Evolutionary conservation across 1,284 basidiomycete species (phyloP), one percentile per base, ranked within the genome.

Genomic region (Naganishia sp.): DNA sequence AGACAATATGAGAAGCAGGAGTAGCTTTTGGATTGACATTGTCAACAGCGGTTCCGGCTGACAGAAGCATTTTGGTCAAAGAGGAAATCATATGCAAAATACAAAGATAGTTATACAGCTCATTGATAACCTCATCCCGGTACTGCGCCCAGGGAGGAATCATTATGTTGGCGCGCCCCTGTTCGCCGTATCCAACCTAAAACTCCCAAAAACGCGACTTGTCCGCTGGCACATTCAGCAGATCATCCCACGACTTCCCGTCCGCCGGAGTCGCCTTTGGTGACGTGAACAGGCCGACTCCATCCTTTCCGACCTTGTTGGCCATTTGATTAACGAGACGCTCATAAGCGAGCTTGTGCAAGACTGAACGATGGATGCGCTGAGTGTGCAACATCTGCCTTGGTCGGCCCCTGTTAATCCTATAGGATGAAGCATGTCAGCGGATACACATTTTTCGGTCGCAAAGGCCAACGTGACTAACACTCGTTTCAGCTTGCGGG

Each of bases 341-440:
- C 39, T 64, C 53, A 36, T 64, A 56, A 11, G 53, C 25, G 31
- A 64, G 54, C 46, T 55, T 54, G 39, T 64, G 54, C 36, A 48
- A 25, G 6, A 64, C 63, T 9, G 63, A 64, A n/a, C 63, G 53
- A 42, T 64, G 63, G n/a, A 64, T 64, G 6, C 63, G 39, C n/a
- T 64, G 63, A 11, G 54, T 54, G 13, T 55, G 28, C 23, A 64
- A 44, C n/a, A 64, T 56, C 46, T 64, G 53, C 48, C 63, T 36
- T 9, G 53, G 53, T 23, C 55, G 44, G 15, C 63, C 53, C 63
- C 23, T 53, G 45, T 64, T 64, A 33, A 49, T 44, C 25, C 63
- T 64, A 48, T 15, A 39, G 33, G 11, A 23, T 5, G 23, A 23
- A 21, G 10, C 5, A 15, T 7, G 25, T 56, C n/a, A 43, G 49